Percentiles rank a stretch among this genome's conserved stretches.
These are phyloP conservation scores for Coniella lustricola DNA, from an alignment of 2,329 filamentous ascomycete genomes.

Conservation along the genomic window DNA sequence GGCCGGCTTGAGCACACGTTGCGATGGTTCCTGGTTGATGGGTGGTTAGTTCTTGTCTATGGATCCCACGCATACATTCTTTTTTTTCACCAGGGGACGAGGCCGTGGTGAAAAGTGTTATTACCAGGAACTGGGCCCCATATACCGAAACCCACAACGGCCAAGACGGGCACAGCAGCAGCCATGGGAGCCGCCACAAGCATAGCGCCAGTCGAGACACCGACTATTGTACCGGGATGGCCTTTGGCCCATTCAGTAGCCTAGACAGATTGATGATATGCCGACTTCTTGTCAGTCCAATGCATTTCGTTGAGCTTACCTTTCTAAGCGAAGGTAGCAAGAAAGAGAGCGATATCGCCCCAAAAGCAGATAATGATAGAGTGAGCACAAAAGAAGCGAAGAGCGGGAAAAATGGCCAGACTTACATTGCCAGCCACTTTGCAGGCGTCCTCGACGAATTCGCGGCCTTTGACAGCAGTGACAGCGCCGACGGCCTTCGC, in stretches of 20 bases:
- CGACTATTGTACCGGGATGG: constrained; percentile 1
- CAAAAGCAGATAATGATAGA: too few relatives aligned
- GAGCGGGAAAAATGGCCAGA: too few relatives aligned
- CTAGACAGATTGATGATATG: too few relatives aligned
- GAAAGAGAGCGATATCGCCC: too few relatives aligned
- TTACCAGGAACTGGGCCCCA: constrained; percentile 14
- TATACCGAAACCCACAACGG: constrained; percentile 9
- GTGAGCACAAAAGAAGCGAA: too few relatives aligned
- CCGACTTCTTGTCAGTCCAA: background rate
- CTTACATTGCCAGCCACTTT: too few relatives aligned
- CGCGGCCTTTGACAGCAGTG: background rate
- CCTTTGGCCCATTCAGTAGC: background rate
- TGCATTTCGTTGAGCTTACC: too few relatives aligned
- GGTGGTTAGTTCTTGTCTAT: too few relatives aligned
- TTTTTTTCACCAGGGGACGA: too few relatives aligned
- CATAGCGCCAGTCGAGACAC: background rate
- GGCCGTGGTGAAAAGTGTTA: background rate
- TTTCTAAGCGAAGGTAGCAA: too few relatives aligned
- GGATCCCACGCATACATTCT: too few relatives aligned
- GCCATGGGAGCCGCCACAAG: constrained; percentile 11
- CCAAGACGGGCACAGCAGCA: constrained; percentile 8
- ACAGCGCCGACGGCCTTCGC: too few relatives aligned
- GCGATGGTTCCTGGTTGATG: constrained; percentile 21
- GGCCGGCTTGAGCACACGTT: constrained; percentile 11
- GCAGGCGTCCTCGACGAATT: background rate